Conservation (phyloP, 495 filamentous ascomycete species). For the Neurospora pannonica region DNA sequence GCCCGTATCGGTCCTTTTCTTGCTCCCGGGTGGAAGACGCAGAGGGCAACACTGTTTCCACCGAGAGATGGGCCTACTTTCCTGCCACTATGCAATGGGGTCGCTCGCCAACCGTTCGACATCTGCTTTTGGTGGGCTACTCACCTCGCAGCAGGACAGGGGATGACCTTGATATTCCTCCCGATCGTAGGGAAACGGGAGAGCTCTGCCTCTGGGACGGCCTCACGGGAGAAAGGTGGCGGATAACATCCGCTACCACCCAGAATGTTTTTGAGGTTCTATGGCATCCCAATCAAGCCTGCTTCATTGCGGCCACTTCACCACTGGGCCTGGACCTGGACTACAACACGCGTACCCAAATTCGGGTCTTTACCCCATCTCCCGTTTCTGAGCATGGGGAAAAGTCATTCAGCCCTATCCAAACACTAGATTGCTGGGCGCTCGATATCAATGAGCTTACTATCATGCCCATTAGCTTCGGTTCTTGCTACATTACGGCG, state of each 20-base stretch:
- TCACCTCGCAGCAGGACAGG: constrained; percentile 46
- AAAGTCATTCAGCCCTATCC: constrained; percentile 26
- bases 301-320: constrained; percentile 54
- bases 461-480: constrained; percentile 40
- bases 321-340: constrained; percentile 35
- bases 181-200: constrained; percentile 44
- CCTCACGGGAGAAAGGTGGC: constrained; percentile 33
- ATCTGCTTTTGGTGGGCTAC: constrained; percentile 69
- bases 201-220: constrained; percentile 69
- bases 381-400: constrained; percentile 18
- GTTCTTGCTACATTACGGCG: constrained; percentile 58
- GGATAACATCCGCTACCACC: constrained; percentile 41
- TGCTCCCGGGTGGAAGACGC: constrained; percentile 39
- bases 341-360: constrained; percentile 37
- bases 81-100: constrained; percentile 75
- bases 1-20: constrained; percentile 28
- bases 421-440: constrained; percentile 60
- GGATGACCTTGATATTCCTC: constrained; percentile 45
- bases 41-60: constrained; percentile 28
- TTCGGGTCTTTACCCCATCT: constrained; percentile 32
- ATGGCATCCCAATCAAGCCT: constrained; percentile 57
- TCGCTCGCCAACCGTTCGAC: constrained; percentile 30
- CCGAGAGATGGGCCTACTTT: constrained; percentile 48
- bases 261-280: constrained; percentile 72
- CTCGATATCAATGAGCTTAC: constrained; percentile 82